A percentile compares a stretch with the other conserved stretches of the same genome.
These are phyloP conservation scores for Penicillium sp. DNA, from an alignment of 2,329 filamentous ascomycete species.

Conservation along the genomic window DNA sequence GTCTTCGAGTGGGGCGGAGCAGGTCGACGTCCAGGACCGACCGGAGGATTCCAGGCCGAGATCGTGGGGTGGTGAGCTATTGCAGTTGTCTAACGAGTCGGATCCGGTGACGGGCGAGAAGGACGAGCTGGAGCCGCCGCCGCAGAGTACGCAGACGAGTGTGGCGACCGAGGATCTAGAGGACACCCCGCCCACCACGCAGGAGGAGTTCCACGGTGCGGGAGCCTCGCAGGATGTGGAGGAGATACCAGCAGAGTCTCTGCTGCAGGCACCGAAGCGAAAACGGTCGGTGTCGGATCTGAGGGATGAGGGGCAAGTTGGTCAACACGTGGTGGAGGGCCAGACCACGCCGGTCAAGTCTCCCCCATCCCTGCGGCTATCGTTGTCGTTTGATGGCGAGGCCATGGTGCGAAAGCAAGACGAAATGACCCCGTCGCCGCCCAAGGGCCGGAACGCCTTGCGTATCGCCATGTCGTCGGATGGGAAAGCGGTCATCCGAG, in stretches of 20 bases:
- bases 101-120: slow-evolving; percentile 26
- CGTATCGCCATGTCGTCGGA: slow-evolving; percentile 81
- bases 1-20: slow-evolving; percentile 31
- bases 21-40: slow-evolving; percentile 23
- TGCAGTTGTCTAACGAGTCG: slow-evolving; percentile 27
- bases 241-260: slow-evolving; percentile 19
- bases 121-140: slow-evolving; percentile 26
- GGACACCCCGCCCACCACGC: slow-evolving; percentile 23
- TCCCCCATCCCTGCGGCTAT: slow-evolving; percentile 42
- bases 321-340: slow-evolving; percentile 15
- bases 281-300: slow-evolving; percentile 37
- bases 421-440: slow-evolving; percentile 42
- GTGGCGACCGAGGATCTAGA: slow-evolving; percentile 27
- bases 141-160: slow-evolving; percentile 33
- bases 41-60: slow-evolving; percentile 17
- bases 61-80: slow-evolving; percentile 23
- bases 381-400: slow-evolving; percentile 43
- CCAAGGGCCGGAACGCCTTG: slow-evolving; percentile 52
- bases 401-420: slow-evolving; percentile 39
- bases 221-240: slow-evolving; percentile 14
- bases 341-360: slow-evolving; percentile 28
- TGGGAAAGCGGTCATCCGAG: slow-evolving; percentile 83
- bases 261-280: slow-evolving; percentile 27
- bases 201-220: slow-evolving; percentile 19
- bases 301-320: slow-evolving; percentile 12